phyloP scores from a whole-genome alignment of 495 filamentous ascomycete genomes.

The Talaromyces borbonicus region DNA sequence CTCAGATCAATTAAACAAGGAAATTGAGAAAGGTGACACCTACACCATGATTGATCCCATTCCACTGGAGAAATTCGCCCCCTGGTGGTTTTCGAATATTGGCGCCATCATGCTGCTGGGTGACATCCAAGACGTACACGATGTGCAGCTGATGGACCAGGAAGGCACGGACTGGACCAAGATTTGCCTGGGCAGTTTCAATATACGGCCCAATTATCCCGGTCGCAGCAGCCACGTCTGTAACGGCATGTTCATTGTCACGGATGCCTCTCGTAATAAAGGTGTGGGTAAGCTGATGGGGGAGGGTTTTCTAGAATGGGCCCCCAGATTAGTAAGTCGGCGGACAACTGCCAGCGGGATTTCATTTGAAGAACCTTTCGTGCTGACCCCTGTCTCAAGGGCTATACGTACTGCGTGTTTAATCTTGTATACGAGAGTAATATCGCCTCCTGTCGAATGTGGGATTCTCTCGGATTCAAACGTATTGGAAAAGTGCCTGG shows the following conservation, averaged over 20 bases:
- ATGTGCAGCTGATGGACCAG: slow-evolving; percentile 44
- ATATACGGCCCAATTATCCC: slow-evolving; percentile 96
- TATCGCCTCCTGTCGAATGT: slow-evolving; percentile 86
- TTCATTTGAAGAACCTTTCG: neutral
- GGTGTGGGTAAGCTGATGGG: slow-evolving; percentile 92
- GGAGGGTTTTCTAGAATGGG: slow-evolving; percentile 90
- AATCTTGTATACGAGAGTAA: slow-evolving; percentile 98
- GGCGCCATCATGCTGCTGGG: slow-evolving; percentile 89
- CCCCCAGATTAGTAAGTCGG: slow-evolving; percentile 63
- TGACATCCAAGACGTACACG: slow-evolving; percentile 56
- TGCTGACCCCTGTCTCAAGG: slow-evolving; percentile 31
- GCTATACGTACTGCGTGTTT: slow-evolving; percentile 94
- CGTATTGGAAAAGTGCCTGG: slow-evolving; percentile 87
- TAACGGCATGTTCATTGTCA: slow-evolving; percentile 92
- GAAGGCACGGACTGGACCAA: slow-evolving; percentile 67
- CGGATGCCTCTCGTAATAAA: slow-evolving; percentile 76
- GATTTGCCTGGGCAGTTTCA: slow-evolving; percentile 87
- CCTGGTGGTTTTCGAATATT: slow-evolving; percentile 96
- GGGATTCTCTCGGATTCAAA: slow-evolving; percentile 98
- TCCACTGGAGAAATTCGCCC: slow-evolving; percentile 61
- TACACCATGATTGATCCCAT: slow-evolving; percentile 87
- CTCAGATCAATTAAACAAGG: slow-evolving; percentile 77
- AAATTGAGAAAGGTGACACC: slow-evolving; percentile 93
- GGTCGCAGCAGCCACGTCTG: slow-evolving; percentile 93
- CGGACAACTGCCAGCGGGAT: neutral